Base-by-base conservation (phyloP, 129 eudicot species). In the Pseudognaphalium luteoalbum region DNA sequence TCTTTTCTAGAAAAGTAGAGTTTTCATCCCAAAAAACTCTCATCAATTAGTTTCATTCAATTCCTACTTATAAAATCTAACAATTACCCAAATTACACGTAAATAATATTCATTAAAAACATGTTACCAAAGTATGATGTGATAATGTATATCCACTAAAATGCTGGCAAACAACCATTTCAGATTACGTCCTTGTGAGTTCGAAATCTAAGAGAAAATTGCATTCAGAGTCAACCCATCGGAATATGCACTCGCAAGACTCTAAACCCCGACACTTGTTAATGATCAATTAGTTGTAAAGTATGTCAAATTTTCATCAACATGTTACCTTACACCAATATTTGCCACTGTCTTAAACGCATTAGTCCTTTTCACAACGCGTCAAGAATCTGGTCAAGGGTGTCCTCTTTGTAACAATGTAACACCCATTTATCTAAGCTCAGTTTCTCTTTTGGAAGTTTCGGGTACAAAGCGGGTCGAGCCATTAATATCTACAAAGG, bases 361-460 rank as follows among this genome's bases (percentile, higher is more conserved):
- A 87, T 93, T 0, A 88, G 87, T 5, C 97, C 97, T 76, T 81
- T 87, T n/a, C 89, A 85, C 59, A 83, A 77, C 0, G 96, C 93
- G 80, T 92, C 97, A 2, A 83, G 66, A n/a, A 87, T 87, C 84
- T 92, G 92, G 22, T 92, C 92, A 28, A 89, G 92, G 68, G 64
- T 89, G 20, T 92, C 91, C 86, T 83, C 85, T 60, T 86, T 81
- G 60, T 84, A 79, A 80, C 96, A 92, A 67, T 85, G 86, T 51
- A 74, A 70, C 7, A 91, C 97, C 96, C 96, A 87, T 83, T 92
- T 96, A 1, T 96, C 88, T 74, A 88, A 82, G 72, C 92, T 81
- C 5, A 87, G 89, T 82, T 88, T 90, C 76, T 91, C 96, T 71
- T 88, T 88, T 21, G 89, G 83, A 57, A 85, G n/a, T n/a, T n/a